phyloP scores from a whole-genome alignment of 306 rosid genomes.

The Vachellia collinsii region DNA sequence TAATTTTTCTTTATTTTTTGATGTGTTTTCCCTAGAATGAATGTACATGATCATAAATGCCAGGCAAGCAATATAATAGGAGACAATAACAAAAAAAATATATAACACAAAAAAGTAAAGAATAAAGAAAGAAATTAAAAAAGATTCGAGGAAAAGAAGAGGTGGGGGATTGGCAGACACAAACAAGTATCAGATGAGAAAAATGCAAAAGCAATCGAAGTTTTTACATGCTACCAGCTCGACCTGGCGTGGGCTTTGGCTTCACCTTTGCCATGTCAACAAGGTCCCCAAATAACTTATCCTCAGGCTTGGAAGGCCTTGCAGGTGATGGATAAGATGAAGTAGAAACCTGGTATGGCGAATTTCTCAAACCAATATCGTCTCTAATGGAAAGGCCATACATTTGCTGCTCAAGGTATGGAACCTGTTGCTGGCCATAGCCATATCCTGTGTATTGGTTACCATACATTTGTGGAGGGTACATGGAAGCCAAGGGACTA shows the following conservation, averaged over 20 bases:
- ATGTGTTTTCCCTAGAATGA: constrained; percentile 51
- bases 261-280: constrained; percentile 86
- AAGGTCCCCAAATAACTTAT: constrained; percentile 93
- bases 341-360: constrained; percentile 65
- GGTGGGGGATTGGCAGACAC: constrained; percentile 5
- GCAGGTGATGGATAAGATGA: constrained; percentile 66
- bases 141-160: background rate
- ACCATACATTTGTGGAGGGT: constrained; percentile 82
- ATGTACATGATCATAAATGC: constrained; percentile 64
- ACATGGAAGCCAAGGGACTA: constrained; percentile 53
- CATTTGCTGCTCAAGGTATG: constrained; percentile 80
- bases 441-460: constrained; percentile 72
- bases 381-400: constrained; percentile 74
- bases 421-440: constrained; percentile 74
- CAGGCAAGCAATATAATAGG: constrained; percentile 55
- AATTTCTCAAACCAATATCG: constrained; percentile 54
- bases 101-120: constrained; percentile 36
- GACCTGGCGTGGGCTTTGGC: constrained; percentile 71
- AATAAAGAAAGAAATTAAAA: constrained; percentile 25
- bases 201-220: constrained; percentile 32
- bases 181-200: constrained; percentile 44
- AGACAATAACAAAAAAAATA: constrained; percentile 36
- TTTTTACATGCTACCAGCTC: constrained; percentile 58
- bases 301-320: constrained; percentile 90
- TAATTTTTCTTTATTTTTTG: constrained; percentile 27